Evolutionary conservation across 2,329 filamentous ascomycete genomes (phyloP), one percentile per base, ranked within the genome.

Genomic region (Mollisiaceae sp.): DNA sequence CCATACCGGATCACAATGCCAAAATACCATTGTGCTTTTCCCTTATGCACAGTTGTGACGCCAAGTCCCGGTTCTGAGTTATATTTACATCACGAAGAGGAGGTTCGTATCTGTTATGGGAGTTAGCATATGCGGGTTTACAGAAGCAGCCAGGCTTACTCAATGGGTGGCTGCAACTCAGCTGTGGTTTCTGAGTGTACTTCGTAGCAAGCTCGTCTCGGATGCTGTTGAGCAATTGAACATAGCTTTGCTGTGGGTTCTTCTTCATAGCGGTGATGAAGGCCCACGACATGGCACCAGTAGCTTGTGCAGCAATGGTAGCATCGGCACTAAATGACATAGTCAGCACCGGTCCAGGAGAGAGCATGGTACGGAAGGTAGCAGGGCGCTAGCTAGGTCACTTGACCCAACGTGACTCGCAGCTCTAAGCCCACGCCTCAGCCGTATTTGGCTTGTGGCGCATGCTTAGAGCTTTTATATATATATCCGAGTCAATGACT

Each of bases 261-360:
- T 94, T 93, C 83, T 91, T 94, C 75, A 98, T 85, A 22, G 94
- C 90, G 1, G 86, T 89, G 78, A 99, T 95, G 78, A 99, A 99
- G 1, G 95, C 95, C 88, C 91, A 97, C 3, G 93, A 97, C 95
- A 99, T 98, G 78, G 95, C 95, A 63, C 95, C 95, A 0, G 95
- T 99, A 39, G 95, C 94, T 80, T 97, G 86, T 64, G 92, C 68
- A 50, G 74, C 87, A 71, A 98, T 97, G 35, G 89, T 91, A 14
- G 95, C 94, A 78, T 99, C 95, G 80, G 93, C 91, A 65, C 93
- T 97, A 73, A 58, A 59, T 39, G 60, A 47, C 22, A 64, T 24
- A 32, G 68, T 74, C 70, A 75, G 72, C 64, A 65, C 11, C 58
- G 36, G 36, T 32, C 12, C 6, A 9, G 20, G 6, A 27, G 20